Evolutionary conservation across 1,284 basidiomycete genomes (phyloP).

Genomic region (Lignosus rhinocerotis): DNA sequence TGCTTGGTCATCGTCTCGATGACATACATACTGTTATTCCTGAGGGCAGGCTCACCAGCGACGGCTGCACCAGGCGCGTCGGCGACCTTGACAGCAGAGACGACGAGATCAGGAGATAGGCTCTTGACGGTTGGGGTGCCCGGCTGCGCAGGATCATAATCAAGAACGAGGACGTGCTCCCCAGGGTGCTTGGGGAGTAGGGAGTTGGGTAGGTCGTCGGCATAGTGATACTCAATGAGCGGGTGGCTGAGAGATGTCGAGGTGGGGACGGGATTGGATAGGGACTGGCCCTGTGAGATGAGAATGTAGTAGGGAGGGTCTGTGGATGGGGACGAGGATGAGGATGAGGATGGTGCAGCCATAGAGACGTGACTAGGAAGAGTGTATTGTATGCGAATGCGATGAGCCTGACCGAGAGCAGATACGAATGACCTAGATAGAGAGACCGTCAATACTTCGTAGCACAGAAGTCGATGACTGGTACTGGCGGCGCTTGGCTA

Average conservation of each 20-base stretch:
- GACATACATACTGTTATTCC: constrained; percentile 72
- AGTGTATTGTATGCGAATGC: neutral
- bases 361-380: neutral
- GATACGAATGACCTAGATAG: no score
- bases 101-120: constrained; percentile 58
- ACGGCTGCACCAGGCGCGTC: constrained; percentile 71
- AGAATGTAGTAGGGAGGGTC: constrained; percentile 62
- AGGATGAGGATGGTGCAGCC: neutral
- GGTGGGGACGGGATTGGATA: constrained; percentile 34
- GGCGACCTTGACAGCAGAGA: constrained; percentile 59
- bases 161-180: constrained; percentile 71
- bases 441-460: neutral
- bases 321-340: constrained; percentile 1
- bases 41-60: constrained; percentile 44
- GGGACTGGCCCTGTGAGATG: constrained; percentile 48
- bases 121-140: constrained; percentile 52
- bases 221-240: constrained; percentile 77
- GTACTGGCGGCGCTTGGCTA: neutral
- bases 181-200: constrained; percentile 57
- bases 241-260: constrained; percentile 64
- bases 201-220: constrained; percentile 66
- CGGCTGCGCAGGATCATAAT: constrained; percentile 49
- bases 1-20: constrained; percentile 55
- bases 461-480: neutral
- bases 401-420: neutral